Evolutionary conservation across 176 grass and related monocot species (phyloP), one percentile per base, ranked within the genome.

Genomic region (Dendrocalamus sinicus): DNA sequence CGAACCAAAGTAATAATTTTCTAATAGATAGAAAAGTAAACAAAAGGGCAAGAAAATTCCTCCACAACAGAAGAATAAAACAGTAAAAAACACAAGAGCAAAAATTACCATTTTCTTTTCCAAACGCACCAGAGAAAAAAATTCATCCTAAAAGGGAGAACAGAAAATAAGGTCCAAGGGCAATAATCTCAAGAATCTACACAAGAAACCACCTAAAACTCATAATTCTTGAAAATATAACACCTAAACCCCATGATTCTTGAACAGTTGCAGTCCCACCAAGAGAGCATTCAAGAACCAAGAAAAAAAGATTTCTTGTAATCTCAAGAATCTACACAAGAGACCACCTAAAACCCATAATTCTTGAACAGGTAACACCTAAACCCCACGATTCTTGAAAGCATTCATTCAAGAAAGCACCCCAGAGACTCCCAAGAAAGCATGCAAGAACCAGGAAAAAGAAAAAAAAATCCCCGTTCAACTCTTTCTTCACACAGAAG

Each of bases 221-320:
- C 63, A 41, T 12, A 86, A 67, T 78, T 54, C 10, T 41, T 19
- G 23, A 51, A 62, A 62, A 80, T 41, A 62, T 17, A 15, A 22
- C 66, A 12, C 37, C 26, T 48, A 53, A 85, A 81, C 76, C 88
- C 88, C 53, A 54, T 8, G 16, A 39, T 32, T 53, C 24, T 61
- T 28, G 54, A 60, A 12, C 19, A 22, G 45, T 26, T 15, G 6
- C 59, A 11, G 10, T 40, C 16, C 23, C 28, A 55, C 20, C 16
- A 59, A 58, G n/a, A 88, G 54, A 64, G 47, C 79, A 67, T 83
- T 59, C 23, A 73, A 86, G 54, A 62, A 80, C 41, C 41, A 80
- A 51, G 65, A 41, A 39, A 58, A 58, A 60, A 71, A 13, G 4
- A 63, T 26, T 13, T 63, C 23, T 13, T 63, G 60, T 3, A 32